Evolutionary conservation across 2,329 filamentous ascomycete genomes (phyloP), one percentile per base, ranked within the genome.

Genomic region (Ophiostoma piceae): DNA sequence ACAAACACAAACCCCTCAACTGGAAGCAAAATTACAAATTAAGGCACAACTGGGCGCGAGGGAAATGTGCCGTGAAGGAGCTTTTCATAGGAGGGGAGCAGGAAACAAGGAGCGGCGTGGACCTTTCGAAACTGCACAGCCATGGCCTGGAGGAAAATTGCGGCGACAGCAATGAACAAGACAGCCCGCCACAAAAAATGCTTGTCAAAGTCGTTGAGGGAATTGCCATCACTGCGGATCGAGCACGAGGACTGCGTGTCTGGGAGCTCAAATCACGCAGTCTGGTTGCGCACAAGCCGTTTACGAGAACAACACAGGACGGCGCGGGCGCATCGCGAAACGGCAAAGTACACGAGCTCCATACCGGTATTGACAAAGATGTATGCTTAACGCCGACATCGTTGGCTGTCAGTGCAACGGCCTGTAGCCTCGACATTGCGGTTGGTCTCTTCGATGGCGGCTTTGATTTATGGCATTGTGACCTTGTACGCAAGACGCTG

Each of bases 21-120:
- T 97, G 94, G 94, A 96, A 96, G 81, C 85, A 87, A 72, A 91
- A 95, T 75, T 98, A 96, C 79, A 92, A 90, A 75, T 83, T 97
- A 67, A 86, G 92, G 65, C 91, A 97, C 77, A 98, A 98, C 79
- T 98, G 95, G 95, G 87, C 91, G 1, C 87, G 85, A 72, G 95
- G 94, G 0, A 88, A 87, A 74, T 96, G 92, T 75, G 90, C 87
- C 51, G 87, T 97, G 14, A 88, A 90, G 47, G 91, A 96, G 78
- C 86, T 97, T 39, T 84, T 80, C 83, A 68, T 80, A 41, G 66
- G 57, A n/a, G 66, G 43, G 12, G 22, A 6, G n/a, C 9, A 12
- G 8, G 29, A 14, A 5, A 22, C 16, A 1, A 62, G 29, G 64
- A 16, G 16, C 22, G 11, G 37, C 71, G 22, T 74, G 66, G 57